Evolutionary conservation across 768 basidiomycete species (phyloP).

Genomic region (Dentipellis sp.): DNA sequence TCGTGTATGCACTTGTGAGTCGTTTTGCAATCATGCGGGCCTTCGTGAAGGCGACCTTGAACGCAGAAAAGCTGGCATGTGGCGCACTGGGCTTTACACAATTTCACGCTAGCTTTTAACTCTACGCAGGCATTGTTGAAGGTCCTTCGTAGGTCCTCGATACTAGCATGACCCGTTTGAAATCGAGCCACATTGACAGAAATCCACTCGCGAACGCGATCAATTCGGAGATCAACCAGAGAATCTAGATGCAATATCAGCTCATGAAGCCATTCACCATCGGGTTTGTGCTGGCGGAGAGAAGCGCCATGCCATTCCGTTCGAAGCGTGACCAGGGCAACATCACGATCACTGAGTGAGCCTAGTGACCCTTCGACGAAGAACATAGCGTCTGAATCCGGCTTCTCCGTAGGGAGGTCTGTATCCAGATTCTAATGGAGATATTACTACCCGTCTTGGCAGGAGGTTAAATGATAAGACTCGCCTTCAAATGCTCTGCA

Average conservation of each 20-base stretch:
- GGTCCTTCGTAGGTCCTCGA: constrained; percentile 34
- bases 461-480: not conserved
- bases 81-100: constrained; percentile 41
- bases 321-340: constrained; percentile 16
- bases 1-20: constrained; percentile 33
- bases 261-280: constrained; percentile 31
- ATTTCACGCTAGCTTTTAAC: constrained; percentile 33
- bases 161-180: constrained; percentile 30
- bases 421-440: constrained; percentile 41
- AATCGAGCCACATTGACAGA: constrained; percentile 39
- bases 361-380: constrained; percentile 18
- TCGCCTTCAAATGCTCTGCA: constrained; percentile 42
- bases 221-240: constrained; percentile 33
- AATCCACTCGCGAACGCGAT: constrained; percentile 44
- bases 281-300: constrained; percentile 26
- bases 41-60: constrained; percentile 34
- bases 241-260: constrained; percentile 30
- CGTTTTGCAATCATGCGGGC: constrained; percentile 40
- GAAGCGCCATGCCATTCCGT: constrained; percentile 22
- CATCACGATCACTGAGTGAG: constrained; percentile 18
- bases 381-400: constrained; percentile 29
- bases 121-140: constrained; percentile 36
- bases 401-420: constrained; percentile 27
- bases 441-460: not conserved
- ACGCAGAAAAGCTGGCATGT: constrained; percentile 42